Base-by-base conservation (phyloP, 106 monocot species). In the Dendrobium officinale region DNA sequence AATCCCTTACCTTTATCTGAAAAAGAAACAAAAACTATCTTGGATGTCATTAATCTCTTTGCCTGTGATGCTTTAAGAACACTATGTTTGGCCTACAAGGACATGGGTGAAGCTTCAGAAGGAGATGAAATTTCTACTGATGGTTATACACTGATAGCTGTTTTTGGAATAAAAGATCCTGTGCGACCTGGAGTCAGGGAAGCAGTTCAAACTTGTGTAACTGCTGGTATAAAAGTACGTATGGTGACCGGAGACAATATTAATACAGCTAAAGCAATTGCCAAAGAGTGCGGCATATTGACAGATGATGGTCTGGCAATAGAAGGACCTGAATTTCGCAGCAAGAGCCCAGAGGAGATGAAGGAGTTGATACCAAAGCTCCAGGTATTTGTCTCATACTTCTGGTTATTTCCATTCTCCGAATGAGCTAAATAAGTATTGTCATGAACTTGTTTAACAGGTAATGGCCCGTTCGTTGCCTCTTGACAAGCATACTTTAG, bases 181-280 rank as follows among this genome's bases (percentile, higher is more conserved):
- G 88, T 98, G 10, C 87, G 97, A 3, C 94, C 91, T 26, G 97
- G 91, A 24, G 94, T 94, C n/a, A 91, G 79, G 83, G 92, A 94
- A 43, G 97, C 97, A 78, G 94, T 98, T 67, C 77, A 86, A 78
- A 88, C 86, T 67, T 98, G 97, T 77, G 44, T 79, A 58, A 85
- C 87, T 82, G 97, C 97, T 58, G 97, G 97, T 31, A 89, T 98
- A 75, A 92, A 82, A 55, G 97, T 98, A 67, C 83, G 94, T 66
- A 98, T 98, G 94, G 97, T 98, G 77, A 98, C 97, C 37, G 97
- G 97, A 77, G 97, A 98, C 83, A 98, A 94, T 67, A 98, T 97
- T 72, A 82, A 90, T 81, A 97, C 96, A 10, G 96, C 96, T 80
- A 94, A 94, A 85, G 96, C 96, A 47, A 98, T 98, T 48, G 97